Evolutionary conservation across 2,329 filamentous ascomycete species (phyloP), one percentile per base, ranked within the genome.

Genomic region (Biscogniauxia marginata): DNA sequence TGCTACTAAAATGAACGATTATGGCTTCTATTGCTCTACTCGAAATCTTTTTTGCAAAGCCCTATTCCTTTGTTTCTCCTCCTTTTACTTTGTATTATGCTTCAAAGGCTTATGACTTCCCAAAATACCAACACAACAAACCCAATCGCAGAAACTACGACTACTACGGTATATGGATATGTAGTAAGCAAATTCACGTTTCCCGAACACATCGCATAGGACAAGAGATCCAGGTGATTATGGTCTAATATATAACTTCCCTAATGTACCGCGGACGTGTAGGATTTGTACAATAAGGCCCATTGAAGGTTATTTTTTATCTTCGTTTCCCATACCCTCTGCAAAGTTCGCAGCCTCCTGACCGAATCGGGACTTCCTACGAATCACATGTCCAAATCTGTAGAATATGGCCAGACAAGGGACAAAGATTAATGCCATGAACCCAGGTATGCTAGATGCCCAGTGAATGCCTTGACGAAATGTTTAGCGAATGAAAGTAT

Each of bases 401-500:
- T 46, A 21, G 18, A 46, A 46, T 22, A 46, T 18, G 3, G 20
- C 18, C 13, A 46, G 18, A 22, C 44, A 46, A 22, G 44, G 44
- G 44, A 21, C 44, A 22, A 54, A 54, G 1, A 50, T 13, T 8
- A 45, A 34, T n/a, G 48, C 49, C 6, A 54, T 22, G 80, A 81
- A 79, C 0, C 72, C 78, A 0, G 76, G 76, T 19, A 80, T 65
- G 21, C 70, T 73, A 7, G 73, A 74, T 6, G 77, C 78, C 78
- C 77, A 80, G 56, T 78, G 74, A 18, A 79, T 76, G 5, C 77
- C 77, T 57, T n/a, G 25, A 25, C 46, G 45, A 9, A n/a, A 16
- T 20, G 3, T 23, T n/a, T 23, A 39, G 24, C 13, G 16, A 7
- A 43, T 20, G 18, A 21, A 5, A 6, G 21, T 20, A 13, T 13